A percentile compares a stretch with the other conserved stretches of the same genome.
Conservation (phyloP, 2,329 filamentous ascomycete species). For the Fusarium avenaceum region DNA sequence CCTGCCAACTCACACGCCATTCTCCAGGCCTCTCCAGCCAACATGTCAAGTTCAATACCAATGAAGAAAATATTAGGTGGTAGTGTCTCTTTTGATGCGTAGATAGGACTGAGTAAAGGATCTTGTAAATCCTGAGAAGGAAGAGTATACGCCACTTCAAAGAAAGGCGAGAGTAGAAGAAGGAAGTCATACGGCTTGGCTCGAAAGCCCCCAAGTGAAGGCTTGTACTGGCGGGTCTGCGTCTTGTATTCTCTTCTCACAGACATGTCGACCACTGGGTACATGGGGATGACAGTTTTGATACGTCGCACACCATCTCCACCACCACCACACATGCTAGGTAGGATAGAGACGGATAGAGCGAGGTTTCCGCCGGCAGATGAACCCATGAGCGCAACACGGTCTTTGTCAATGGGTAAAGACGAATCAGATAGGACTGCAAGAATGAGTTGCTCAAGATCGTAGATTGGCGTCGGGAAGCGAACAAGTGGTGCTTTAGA, state of each 20-base stretch:
- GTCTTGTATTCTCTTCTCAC: slow-evolving; percentile 13
- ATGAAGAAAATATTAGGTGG: slow-evolving; percentile 22
- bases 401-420: slow-evolving; percentile 17
- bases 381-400: slow-evolving; percentile 13
- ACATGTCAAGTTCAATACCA: slow-evolving; percentile 28
- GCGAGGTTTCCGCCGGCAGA: slow-evolving; percentile 30
- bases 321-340: slow-evolving; percentile 26
- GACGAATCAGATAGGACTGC: slow-evolving; percentile 11
- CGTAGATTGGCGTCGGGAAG: slow-evolving; percentile 24
- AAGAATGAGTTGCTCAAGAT: slow-evolving; percentile 24
- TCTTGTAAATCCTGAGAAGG: slow-evolving; percentile 16
- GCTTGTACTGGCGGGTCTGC: slow-evolving; percentile 21
- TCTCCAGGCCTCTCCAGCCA: slow-evolving; percentile 19
- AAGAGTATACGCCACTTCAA: slow-evolving; percentile 23
- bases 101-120: slow-evolving; percentile 26
- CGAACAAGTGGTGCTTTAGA: slow-evolving; percentile 11
- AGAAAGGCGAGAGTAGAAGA: slow-evolving; percentile 9
- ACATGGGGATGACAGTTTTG: slow-evolving; percentile 11
- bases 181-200: slow-evolving; percentile 14
- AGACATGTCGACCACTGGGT: slow-evolving; percentile 22
- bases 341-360: slow-evolving; percentile 15
- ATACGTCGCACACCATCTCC: slow-evolving; percentile 26
- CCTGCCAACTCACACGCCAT: slow-evolving; percentile 19
- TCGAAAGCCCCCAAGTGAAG: slow-evolving; percentile 19
- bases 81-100: not conserved